phyloP scores from a whole-genome alignment of 345 rosid genomes.

The Dovyalis caffra region DNA sequence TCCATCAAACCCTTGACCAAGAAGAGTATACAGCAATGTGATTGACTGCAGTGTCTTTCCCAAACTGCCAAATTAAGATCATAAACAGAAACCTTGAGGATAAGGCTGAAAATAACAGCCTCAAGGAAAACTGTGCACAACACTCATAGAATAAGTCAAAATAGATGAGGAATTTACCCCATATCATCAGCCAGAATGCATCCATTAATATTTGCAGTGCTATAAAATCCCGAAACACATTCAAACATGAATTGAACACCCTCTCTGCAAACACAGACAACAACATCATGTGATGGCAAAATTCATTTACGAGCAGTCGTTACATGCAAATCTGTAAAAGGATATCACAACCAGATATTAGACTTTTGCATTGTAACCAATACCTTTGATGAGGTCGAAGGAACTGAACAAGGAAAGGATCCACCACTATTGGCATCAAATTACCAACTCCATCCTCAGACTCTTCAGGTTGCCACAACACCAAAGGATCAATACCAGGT shows the following conservation, averaged over 20 bases:
- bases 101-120: neutral
- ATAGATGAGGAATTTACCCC: constrained; percentile 65
- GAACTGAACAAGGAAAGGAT: constrained; percentile 81
- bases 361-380: neutral
- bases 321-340: no score
- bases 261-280: constrained; percentile 59
- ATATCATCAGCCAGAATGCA: constrained; percentile 99
- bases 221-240: constrained; percentile 75
- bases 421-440: constrained; percentile 55
- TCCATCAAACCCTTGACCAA: constrained; percentile 88
- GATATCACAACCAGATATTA: neutral
- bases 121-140: neutral
- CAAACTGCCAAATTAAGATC: constrained; percentile 56
- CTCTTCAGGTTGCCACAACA: constrained; percentile 82
- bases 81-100: constrained; percentile 9
- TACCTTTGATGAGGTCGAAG: constrained; percentile 99
- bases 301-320: constrained; percentile 1
- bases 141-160: neutral
- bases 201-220: constrained; percentile 58
- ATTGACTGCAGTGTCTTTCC: constrained; percentile 98
- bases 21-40: constrained; percentile 81
- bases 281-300: neutral
- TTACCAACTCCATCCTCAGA: constrained; percentile 38
- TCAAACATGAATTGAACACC: constrained; percentile 99
- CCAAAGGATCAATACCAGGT: constrained; percentile 77